phyloP scores from a whole-genome alignment of 768 basidiomycete genomes.

The Saitozyma podzolica region DNA sequence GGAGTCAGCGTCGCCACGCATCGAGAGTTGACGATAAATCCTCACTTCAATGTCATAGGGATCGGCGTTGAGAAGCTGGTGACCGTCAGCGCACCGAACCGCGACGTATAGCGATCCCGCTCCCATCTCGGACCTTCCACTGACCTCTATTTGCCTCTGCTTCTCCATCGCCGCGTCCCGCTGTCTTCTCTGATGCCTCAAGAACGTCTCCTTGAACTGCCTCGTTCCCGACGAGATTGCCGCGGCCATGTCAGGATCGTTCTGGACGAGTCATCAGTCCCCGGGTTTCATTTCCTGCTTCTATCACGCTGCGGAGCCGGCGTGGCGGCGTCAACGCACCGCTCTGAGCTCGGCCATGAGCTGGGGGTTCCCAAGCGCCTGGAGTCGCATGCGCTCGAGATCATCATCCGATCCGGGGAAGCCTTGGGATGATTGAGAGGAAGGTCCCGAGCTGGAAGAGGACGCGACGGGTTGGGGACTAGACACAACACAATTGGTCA shows the following conservation, averaged over 20 bases:
- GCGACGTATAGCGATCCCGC: too few species aligned
- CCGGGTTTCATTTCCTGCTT: background rate
- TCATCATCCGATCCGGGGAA: constrained; percentile 60
- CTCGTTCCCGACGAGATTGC: constrained; percentile 69
- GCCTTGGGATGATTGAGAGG: background rate
- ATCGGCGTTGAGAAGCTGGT: constrained; percentile 70
- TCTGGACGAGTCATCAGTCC: constrained; percentile 54
- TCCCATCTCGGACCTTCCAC: background rate
- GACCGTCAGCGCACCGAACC: constrained; percentile 55
- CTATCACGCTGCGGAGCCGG: background rate
- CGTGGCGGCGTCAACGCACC: constrained; percentile 55
- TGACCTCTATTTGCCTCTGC: constrained; percentile 56
- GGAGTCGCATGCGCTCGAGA: constrained; percentile 85
- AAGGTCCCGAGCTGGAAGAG: constrained; percentile 10
- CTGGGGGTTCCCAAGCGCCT: constrained; percentile 77
- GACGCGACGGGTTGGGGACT: constrained; percentile 10
- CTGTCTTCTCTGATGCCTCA: constrained; percentile 32
- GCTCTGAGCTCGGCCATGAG: constrained; percentile 72
- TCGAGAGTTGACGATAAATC: background rate
- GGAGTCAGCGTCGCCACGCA: background rate
- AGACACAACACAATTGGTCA: too few species aligned
- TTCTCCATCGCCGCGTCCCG: constrained; percentile 57
- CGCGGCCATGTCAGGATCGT: constrained; percentile 74
- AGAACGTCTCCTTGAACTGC: constrained; percentile 70
- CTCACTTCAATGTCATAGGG: constrained; percentile 77